Evolutionary conservation across 139 green algal species (phyloP).

Genomic region (Chlorella sp.): DNA sequence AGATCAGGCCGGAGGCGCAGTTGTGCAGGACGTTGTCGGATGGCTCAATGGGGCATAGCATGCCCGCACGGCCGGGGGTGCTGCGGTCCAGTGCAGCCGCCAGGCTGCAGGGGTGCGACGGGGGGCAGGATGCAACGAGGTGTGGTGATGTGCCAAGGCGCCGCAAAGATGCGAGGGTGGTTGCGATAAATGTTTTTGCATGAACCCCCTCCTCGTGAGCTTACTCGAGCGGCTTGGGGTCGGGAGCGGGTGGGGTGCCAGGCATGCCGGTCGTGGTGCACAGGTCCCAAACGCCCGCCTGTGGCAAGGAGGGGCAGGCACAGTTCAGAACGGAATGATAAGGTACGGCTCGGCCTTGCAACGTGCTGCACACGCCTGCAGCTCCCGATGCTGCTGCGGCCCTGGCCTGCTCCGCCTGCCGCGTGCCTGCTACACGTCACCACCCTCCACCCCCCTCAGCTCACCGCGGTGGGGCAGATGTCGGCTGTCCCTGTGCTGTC

Average conservation of each 20-base stretch:
- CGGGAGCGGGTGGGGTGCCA: background rate
- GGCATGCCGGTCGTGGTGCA: background rate
- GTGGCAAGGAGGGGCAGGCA: no score
- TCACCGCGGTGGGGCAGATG: conserved; percentile 17
- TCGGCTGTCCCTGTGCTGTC: background rate
- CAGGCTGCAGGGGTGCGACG: background rate
- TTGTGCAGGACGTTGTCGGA: background rate
- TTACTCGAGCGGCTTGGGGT: background rate
- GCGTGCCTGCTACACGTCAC: background rate
- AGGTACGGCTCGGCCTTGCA: no score
- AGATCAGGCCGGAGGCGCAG: background rate
- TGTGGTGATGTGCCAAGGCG: no score
- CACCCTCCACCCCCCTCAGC: background rate
- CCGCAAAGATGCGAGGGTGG: background rate
- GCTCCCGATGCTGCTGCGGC: background rate
- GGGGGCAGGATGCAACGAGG: background rate
- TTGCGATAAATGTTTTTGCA: background rate
- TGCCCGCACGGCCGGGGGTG: background rate
- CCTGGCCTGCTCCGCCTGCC: background rate
- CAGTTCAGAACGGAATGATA: no score
- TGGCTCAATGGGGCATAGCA: conserved; percentile 10
- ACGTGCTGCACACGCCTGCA: background rate
- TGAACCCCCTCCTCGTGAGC: background rate
- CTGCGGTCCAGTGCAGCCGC: background rate
- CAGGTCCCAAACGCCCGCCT: background rate